Percentiles rank a stretch among this genome's conserved stretches.
phyloP scores from a whole-genome alignment of 768 basidiomycete genomes.

The Phlebiopsis gigantea region DNA sequence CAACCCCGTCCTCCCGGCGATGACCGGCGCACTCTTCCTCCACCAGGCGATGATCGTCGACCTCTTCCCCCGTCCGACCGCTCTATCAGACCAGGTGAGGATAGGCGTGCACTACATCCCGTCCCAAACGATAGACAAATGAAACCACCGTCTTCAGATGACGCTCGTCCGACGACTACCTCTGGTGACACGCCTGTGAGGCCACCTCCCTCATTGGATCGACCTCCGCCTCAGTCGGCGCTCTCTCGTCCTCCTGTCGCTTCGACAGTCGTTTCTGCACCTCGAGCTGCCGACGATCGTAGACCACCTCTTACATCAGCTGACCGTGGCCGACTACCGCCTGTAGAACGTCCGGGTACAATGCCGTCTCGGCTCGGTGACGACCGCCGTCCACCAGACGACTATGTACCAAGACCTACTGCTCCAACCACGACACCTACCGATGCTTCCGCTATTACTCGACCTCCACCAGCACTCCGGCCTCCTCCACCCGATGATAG shows the following conservation, averaged over 20 bases:
- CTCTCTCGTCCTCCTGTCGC: not conserved
- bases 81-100: conserved; percentile 4
- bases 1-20: conserved; percentile 9
- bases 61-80: conserved; percentile 8
- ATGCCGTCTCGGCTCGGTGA: not conserved
- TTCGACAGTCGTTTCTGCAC: not conserved
- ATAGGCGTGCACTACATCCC: conserved; percentile 11
- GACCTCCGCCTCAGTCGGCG: conserved; percentile 7
- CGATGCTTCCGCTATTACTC: not conserved
- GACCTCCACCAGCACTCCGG: not conserved
- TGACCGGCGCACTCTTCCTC: conserved; percentile 16
- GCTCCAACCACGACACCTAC: not conserved
- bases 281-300: not conserved
- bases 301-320: not conserved
- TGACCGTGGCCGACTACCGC: not conserved
- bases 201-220: conserved; percentile 2
- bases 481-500: conserved; percentile 21
- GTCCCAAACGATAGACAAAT: conserved; percentile 4
- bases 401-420: not conserved
- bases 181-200: conserved; percentile 1
- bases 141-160: conserved; percentile 1
- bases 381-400: conserved; percentile 5
- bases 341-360: conserved; percentile 4
- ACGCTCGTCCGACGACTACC: not conserved
- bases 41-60: conserved; percentile 17